Evolutionary conservation across 306 rosid species (phyloP).

Genomic region (Heteromeles arbutifolia): DNA sequence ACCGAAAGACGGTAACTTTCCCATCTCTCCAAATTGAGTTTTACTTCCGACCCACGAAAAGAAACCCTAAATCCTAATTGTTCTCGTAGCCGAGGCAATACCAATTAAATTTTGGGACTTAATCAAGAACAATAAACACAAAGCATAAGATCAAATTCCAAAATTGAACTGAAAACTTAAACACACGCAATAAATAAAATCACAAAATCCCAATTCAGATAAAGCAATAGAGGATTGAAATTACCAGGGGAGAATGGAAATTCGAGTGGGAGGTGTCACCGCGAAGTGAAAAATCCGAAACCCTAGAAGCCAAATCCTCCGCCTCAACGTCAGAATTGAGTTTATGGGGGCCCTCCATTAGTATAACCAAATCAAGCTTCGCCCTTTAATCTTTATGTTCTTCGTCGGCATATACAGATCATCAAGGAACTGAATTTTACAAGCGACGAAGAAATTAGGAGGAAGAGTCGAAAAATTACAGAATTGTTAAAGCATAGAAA

Average conservation of each 20-base stretch:
- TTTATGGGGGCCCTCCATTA: constrained; percentile 23
- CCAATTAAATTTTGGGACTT: neutral
- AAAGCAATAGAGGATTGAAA: neutral
- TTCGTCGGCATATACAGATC: constrained; percentile 1
- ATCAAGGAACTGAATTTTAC: neutral
- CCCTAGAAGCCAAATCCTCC: constrained; percentile 17
- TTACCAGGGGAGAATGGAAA: constrained; percentile 27
- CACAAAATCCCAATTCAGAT: constrained; percentile 5
- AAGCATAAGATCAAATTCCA: neutral
- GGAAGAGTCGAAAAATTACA: neutral
- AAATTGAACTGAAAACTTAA: neutral
- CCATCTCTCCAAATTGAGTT: neutral
- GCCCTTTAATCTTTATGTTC: neutral
- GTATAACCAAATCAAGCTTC: neutral
- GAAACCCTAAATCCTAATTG: neutral
- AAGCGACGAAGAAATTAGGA: neutral
- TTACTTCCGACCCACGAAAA: neutral
- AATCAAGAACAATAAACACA: neutral
- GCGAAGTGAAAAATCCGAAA: constrained; percentile 17
- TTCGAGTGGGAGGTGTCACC: neutral
- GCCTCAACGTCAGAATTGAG: constrained; percentile 15
- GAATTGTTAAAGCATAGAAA: neutral
- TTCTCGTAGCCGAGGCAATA: neutral
- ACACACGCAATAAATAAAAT: neutral
- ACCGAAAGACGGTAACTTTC: neutral